Base-by-base conservation (phyloP, 2,329 filamentous ascomycete species). In the Ophiosphaerella korrae region DNA sequence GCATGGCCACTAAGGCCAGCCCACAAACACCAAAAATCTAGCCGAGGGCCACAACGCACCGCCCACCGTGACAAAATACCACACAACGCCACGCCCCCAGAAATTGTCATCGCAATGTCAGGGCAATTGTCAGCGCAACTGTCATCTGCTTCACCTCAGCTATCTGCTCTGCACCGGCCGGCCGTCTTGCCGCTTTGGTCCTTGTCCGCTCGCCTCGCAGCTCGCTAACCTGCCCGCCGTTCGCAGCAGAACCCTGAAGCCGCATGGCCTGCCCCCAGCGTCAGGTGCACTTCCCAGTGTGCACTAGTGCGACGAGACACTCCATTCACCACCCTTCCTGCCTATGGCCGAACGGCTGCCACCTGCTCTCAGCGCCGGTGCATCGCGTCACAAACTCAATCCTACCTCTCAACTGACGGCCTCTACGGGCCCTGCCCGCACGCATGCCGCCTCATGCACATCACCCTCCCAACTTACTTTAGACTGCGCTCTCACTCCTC, bases 291-390 rank as follows among this genome's bases (percentile, higher is more conserved):
- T n/a, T 29, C 29, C 39, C 14, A 24, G 36, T 62, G 57, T 58
- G 60, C 18, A 42, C 26, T 29, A 29, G 26, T 4, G 18, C 18
- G 3, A 4, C 18, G 3, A 21, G 18, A 21, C 18, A 21, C 18
- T 21, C 18, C 18, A n/a, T n/a, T n/a, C n/a, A n/a, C n/a, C n/a
- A n/a, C 2, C 26, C 11, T 6, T 9, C 16, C 21, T 38, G 31
- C 52, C 54, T 58, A 58, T 48, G 26, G 34, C 44, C 49, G 62
- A 62, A 65, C 62, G 46, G 50, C 40, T n/a, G 32, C 42, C 16
- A 52, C 56, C 48, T 56, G 55, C 33, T 36, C 41, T 29, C 40
- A 21, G 18, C 18, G 18, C 2, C 18, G 50, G 26, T 2, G 26
- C 55, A 63, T 59, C 62, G 63, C 36, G 16, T 18, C 13, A 14